Percentiles rank a stretch among this genome's conserved stretches.
Evolutionary conservation across 2,329 filamentous ascomycete genomes (phyloP).

Genomic region (Beauveria bassiana): DNA sequence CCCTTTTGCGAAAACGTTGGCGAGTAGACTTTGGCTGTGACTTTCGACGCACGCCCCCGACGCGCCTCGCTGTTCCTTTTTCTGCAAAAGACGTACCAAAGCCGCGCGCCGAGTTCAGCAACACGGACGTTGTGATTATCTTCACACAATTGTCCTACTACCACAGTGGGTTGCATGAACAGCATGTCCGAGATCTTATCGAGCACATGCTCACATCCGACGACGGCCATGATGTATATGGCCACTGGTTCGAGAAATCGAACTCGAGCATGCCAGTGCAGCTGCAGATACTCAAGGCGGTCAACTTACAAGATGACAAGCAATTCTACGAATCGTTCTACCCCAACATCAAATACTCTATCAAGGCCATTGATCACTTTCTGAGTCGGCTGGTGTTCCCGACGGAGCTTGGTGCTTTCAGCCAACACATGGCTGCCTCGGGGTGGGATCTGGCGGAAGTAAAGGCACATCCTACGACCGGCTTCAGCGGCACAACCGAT

Average conservation of each 20-base stretch:
- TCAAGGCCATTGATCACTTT: constrained; percentile 55
- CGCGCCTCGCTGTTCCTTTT: constrained; percentile 49
- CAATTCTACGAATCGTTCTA: constrained; percentile 45
- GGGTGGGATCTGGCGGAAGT: constrained; percentile 56
- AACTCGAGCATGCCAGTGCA: constrained; percentile 28
- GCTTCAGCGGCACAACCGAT: constrained; percentile 66
- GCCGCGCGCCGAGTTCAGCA: constrained; percentile 51
- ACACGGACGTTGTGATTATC: constrained; percentile 49
- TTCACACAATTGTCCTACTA: constrained; percentile 51
- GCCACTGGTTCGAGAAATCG: constrained; percentile 34
- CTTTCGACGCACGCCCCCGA: constrained; percentile 28
- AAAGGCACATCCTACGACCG: constrained; percentile 45
- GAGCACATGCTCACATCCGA: constrained; percentile 41
- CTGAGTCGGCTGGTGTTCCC: constrained; percentile 52
- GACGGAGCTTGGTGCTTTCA: constrained; percentile 54
- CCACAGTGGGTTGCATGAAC: constrained; percentile 43
- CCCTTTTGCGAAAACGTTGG: constrained; percentile 52
- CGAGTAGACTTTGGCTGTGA: constrained; percentile 57
- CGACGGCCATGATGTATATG: constrained; percentile 43
- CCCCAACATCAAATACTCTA: constrained; percentile 42
- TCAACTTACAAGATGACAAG: constrained; percentile 51
- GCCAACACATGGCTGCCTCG: constrained; percentile 53
- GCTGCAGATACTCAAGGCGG: constrained; percentile 26
- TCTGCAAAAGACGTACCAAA: constrained; percentile 51
- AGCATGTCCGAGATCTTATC: constrained; percentile 42